Evolutionary conservation across 805 yeast species (phyloP).

Genomic region (Candida caryicola): DNA sequence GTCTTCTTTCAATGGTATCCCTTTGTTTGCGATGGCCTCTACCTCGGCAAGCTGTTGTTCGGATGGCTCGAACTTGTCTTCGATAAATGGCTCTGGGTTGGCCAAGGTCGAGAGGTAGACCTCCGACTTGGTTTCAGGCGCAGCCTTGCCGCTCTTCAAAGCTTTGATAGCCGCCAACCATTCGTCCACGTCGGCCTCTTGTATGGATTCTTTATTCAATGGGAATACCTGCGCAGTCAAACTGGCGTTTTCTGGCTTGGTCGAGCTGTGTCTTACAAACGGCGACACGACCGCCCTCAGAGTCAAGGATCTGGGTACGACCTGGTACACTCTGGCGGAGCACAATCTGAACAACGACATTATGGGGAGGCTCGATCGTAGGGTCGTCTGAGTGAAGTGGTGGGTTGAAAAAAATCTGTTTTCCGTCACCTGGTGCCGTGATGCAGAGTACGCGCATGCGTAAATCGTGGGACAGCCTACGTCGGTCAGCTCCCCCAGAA

Average conservation of each 20-base stretch:
- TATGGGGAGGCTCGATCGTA: neutral
- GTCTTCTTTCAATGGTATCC: constrained; percentile 62
- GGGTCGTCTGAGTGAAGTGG: neutral
- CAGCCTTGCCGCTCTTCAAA: constrained; percentile 30
- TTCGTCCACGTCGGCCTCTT: constrained; percentile 42
- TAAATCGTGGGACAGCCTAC: neutral
- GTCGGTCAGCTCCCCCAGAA: no score
- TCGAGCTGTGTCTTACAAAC: constrained; percentile 13
- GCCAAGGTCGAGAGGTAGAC: constrained; percentile 39
- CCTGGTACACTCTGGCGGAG: constrained; percentile 1
- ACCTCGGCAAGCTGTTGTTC: constrained; percentile 61
- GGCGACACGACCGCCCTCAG: constrained; percentile 2
- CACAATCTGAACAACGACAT: constrained; percentile 6
- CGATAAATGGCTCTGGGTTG: constrained; percentile 34
- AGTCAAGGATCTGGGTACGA: constrained; percentile 1
- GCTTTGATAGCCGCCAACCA: constrained; percentile 46
- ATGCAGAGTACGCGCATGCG: constrained; percentile 3
- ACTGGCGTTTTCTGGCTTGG: constrained; percentile 8
- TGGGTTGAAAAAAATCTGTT: constrained; percentile 5
- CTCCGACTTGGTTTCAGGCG: constrained; percentile 33
- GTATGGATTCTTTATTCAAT: constrained; percentile 33
- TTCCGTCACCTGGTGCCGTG: constrained; percentile 1
- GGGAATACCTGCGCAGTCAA: constrained; percentile 39
- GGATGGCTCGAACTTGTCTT: constrained; percentile 52
- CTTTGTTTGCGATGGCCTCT: constrained; percentile 45